Base-by-base conservation (phyloP, 345 rosid genomes). In the Rhizophora apiculata region DNA sequence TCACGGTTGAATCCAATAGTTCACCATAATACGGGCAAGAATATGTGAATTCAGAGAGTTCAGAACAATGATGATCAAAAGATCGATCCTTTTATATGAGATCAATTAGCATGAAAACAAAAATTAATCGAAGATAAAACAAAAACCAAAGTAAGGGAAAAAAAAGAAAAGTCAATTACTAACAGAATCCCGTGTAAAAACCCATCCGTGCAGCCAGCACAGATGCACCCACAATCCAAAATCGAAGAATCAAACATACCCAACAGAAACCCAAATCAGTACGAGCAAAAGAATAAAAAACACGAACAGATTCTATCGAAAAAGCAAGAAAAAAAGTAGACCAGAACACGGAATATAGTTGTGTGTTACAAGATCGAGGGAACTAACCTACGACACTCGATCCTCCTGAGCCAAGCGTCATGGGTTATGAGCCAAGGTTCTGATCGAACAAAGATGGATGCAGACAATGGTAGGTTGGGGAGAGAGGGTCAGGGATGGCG, bases 381-480 rank as follows among this genome's bases (percentile, higher is more conserved):
- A 49, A 65, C 85, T 75, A 43, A 87, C 96, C 96, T 63, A 89
- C 96, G 74, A 89, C 92, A 79, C 92, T 85, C 55, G 96, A 86
- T 89, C 90, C 92, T 71, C 85, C 96, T 49, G 96, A 87, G 87
- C 96, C 92, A 72, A 89, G 90, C 83, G 90, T 85, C 92, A 89
- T 89, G 81, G 76, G 31, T 72, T 78, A 73, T 68, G 54, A 55
- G 20, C 27, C 32, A 61, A 18, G 66, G 34, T 66, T 30, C 37
- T 7, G 37, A 34, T 34, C 37, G 37, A 34, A 34, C 37, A 34
- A 9, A 7, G 9, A 34, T 34, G 10, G 37, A 34, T 8, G 37
- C 37, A 7, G 37, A 34, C 9, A 7, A 2, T 0, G 37, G 37
- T 1, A 2, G 37, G 9, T 8, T 34, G 16, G 8, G 18, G 54